phyloP scores from a whole-genome alignment of 768 basidiomycete genomes.

The Rhodocollybia butyracea region DNA sequence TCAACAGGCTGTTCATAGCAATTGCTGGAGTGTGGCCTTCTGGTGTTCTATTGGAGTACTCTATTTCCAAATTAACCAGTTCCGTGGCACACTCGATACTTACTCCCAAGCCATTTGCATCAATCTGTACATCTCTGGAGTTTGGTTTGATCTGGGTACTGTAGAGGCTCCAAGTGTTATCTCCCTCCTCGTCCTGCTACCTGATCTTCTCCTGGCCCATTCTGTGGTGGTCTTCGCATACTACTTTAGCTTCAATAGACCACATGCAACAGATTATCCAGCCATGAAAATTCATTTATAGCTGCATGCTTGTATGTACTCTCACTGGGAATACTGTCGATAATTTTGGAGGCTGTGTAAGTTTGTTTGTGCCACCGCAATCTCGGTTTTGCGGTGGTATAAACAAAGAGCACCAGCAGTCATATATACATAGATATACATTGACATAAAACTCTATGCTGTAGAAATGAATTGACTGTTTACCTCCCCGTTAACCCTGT shows the following conservation, averaged over 20 bases:
- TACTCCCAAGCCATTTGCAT: constrained; percentile 98
- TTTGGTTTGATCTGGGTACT: constrained; percentile 96
- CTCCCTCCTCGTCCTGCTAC: constrained; percentile 47
- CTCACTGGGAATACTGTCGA: too few relatives aligned
- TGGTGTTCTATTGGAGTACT: constrained; percentile 99
- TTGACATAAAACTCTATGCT: too few relatives aligned
- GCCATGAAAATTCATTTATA: too few relatives aligned
- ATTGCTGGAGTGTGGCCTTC: constrained; percentile 97
- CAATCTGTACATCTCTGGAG: constrained; percentile 94
- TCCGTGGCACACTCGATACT: constrained; percentile 96
- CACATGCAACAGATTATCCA: constrained; percentile 52
- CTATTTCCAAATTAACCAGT: constrained; percentile 99
- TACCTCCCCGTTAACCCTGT: too few relatives aligned
- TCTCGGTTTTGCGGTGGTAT: too few relatives aligned
- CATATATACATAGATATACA: too few relatives aligned
- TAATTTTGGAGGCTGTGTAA: too few relatives aligned
- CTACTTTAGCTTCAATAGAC: constrained; percentile 80
- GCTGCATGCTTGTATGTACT: too few relatives aligned
- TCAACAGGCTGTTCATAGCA: constrained; percentile 98
- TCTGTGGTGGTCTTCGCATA: constrained; percentile 74
- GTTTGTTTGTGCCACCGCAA: too few relatives aligned
- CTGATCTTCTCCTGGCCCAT: constrained; percentile 67
- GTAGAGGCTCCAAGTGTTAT: constrained; percentile 61
- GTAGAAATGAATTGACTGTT: too few relatives aligned
- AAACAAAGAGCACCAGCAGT: too few relatives aligned